A percentile compares a stretch with the other conserved stretches of the same genome.
phyloP scores from a whole-genome alignment of 2,329 filamentous ascomycete genomes.

The Drechslerella coelobrocha region DNA sequence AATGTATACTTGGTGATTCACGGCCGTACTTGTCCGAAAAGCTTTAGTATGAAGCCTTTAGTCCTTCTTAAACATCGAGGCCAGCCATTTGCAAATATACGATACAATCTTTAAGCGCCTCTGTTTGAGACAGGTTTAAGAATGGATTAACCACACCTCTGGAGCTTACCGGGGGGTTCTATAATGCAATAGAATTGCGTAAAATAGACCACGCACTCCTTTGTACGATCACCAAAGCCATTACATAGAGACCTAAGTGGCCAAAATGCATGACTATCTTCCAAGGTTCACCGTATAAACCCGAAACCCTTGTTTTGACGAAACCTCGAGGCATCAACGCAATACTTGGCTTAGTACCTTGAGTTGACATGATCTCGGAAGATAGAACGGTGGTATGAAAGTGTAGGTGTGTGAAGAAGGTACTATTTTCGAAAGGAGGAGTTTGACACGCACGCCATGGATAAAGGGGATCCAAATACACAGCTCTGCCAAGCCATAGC shows the following conservation, averaged over 20 bases:
- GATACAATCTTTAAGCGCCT: conserved; percentile 8
- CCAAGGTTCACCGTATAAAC: conserved; percentile 10
- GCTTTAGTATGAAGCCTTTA: neutral
- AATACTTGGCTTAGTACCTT: too few relatives aligned
- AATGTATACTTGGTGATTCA: neutral
- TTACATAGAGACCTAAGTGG: conserved; percentile 7
- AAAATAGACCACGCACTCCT: conserved; percentile 19
- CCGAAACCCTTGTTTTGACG: conserved; percentile 15
- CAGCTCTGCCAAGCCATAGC: too few relatives aligned
- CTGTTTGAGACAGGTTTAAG: conserved; percentile 6
- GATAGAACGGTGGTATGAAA: too few relatives aligned
- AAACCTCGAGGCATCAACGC: conserved; percentile 7
- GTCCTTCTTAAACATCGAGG: neutral
- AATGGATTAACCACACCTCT: conserved; percentile 1
- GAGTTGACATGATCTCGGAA: too few relatives aligned
- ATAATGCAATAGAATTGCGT: conserved; percentile 1
- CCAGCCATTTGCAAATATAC: neutral
- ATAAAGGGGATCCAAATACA: too few relatives aligned
- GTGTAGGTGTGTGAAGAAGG: too few relatives aligned
- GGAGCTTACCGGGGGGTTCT: conserved; percentile 8
- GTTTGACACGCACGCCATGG: too few relatives aligned
- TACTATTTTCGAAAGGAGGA: too few relatives aligned
- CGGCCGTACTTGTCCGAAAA: neutral
- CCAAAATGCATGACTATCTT: conserved; percentile 14
- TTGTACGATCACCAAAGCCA: conserved; percentile 9